These are phyloP conservation scores for Aspergillus pseudoterreus DNA, from an alignment of 2,329 filamentous ascomycete species.

Conservation along the genomic window DNA sequence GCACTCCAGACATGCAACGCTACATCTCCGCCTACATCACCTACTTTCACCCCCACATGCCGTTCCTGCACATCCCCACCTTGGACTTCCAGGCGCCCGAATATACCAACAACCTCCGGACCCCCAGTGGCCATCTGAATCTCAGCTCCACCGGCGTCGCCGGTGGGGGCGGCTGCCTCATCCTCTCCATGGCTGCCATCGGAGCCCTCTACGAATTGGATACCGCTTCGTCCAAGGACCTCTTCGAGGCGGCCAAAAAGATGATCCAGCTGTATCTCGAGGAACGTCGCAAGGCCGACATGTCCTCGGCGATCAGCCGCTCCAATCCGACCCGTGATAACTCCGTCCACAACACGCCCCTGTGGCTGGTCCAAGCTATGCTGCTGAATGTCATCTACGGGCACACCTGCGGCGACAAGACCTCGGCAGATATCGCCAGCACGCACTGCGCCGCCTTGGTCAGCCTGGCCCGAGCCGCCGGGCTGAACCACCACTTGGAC, in stretches of 20 bases:
- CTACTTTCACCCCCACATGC: constrained; percentile 90
- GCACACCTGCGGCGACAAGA: constrained; percentile 89
- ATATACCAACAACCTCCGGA: constrained; percentile 58
- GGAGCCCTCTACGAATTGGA: constrained; percentile 87
- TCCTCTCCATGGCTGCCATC: constrained; percentile 83
- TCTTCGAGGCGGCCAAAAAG: constrained; percentile 92
- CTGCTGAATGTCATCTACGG: constrained; percentile 93
- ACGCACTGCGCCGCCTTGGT: constrained; percentile 89
- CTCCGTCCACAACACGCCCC: constrained; percentile 69
- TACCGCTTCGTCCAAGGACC: constrained; percentile 69
- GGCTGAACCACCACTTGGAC: constrained; percentile 55
- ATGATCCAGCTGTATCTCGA: constrained; percentile 93
- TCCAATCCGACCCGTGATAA: constrained; percentile 54
- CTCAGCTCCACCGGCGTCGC: constrained; percentile 54
- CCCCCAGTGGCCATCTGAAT: constrained; percentile 50
- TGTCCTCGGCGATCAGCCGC: constrained; percentile 58
- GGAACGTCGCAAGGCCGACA: constrained; percentile 80
- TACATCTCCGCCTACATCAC: constrained; percentile 87
- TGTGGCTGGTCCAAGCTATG: constrained; percentile 98
- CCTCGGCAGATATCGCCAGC: constrained; percentile 83
- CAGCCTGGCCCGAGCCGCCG: constrained; percentile 85
- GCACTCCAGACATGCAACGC: constrained; percentile 79
- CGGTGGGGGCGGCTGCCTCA: constrained; percentile 79
- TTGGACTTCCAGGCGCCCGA: constrained; percentile 81
- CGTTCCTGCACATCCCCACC: constrained; percentile 90